Evolutionary conservation across 78 protist species (phyloP).

Genomic region (Thecamonas trahens): DNA sequence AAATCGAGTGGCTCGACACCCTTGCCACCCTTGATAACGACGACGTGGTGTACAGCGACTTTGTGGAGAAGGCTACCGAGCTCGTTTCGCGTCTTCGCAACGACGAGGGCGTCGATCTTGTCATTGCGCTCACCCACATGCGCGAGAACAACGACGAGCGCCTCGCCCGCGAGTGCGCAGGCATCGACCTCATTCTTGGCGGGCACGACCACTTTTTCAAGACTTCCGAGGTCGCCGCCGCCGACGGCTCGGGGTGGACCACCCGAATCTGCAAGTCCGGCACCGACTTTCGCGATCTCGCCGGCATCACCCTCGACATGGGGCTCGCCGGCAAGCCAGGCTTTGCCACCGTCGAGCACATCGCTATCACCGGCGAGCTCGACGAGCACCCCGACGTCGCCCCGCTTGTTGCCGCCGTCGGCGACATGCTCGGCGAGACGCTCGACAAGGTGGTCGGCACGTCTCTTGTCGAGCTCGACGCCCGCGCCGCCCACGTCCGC

Average conservation of each 20-base stretch:
- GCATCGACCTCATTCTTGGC: conserved; percentile 31
- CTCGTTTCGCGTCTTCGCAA: neutral
- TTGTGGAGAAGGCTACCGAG: neutral
- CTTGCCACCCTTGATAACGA: neutral
- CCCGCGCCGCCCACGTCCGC: neutral
- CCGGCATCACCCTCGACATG: neutral
- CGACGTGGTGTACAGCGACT: conserved; percentile 6
- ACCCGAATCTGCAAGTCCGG: conserved; percentile 22
- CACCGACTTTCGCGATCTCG: conserved; percentile 16
- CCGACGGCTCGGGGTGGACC: neutral
- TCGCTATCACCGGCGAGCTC: neutral
- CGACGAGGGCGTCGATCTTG: neutral
- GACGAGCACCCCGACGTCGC: neutral
- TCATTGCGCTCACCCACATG: conserved; percentile 60
- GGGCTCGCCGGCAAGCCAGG: neutral
- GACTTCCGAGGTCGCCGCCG: neutral
- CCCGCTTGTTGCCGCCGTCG: neutral
- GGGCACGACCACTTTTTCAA: conserved; percentile 46
- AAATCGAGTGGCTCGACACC: conserved; percentile 33
- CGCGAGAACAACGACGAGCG: conserved; percentile 29
- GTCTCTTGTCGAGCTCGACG: conserved; percentile 51
- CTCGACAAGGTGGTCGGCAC: neutral
- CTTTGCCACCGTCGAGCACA: neutral
- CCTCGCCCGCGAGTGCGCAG: conserved; percentile 7
- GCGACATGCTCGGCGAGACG: neutral